Conservation (phyloP, 768 basidiomycete genomes). For the Exidia glandulosa region DNA sequence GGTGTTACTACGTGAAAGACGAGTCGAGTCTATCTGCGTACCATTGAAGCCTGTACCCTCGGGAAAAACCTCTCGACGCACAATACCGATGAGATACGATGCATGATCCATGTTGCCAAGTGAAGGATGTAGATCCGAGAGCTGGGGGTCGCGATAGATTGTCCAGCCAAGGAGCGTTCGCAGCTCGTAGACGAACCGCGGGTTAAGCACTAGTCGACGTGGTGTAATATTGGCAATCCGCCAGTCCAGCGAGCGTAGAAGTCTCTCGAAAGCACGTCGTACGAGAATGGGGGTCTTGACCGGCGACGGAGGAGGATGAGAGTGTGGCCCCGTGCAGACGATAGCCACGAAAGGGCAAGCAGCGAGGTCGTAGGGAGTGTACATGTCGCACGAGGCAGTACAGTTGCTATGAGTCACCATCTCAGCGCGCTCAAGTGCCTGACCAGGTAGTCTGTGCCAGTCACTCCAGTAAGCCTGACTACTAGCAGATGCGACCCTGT, state of each 20-base stretch:
- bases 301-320: constrained; percentile 3
- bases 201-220: constrained; percentile 13
- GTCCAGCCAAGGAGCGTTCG: constrained; percentile 11
- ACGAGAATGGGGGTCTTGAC: constrained; percentile 5
- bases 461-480: constrained; percentile 11
- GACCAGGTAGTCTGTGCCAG: constrained; percentile 12
- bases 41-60: constrained; percentile 16
- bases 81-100: constrained; percentile 10
- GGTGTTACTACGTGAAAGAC: neutral
- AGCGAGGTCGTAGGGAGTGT: constrained; percentile 4
- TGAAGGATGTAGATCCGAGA: constrained; percentile 11
- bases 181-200: constrained; percentile 11
- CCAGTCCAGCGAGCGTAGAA: constrained; percentile 14
- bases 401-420: neutral
- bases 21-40: constrained; percentile 5
- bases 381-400: neutral
- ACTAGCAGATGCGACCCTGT: constrained; percentile 8
- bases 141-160: neutral
- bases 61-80: constrained; percentile 11
- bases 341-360: constrained; percentile 7
- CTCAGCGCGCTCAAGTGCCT: constrained; percentile 8
- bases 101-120: constrained; percentile 16
- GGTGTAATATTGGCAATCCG: constrained; percentile 19
- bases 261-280: constrained; percentile 5
- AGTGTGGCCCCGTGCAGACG: constrained; percentile 7